Evolutionary conservation across 2,329 filamentous ascomycete genomes (phyloP).

Genomic region (Diaporthe longicolla): DNA sequence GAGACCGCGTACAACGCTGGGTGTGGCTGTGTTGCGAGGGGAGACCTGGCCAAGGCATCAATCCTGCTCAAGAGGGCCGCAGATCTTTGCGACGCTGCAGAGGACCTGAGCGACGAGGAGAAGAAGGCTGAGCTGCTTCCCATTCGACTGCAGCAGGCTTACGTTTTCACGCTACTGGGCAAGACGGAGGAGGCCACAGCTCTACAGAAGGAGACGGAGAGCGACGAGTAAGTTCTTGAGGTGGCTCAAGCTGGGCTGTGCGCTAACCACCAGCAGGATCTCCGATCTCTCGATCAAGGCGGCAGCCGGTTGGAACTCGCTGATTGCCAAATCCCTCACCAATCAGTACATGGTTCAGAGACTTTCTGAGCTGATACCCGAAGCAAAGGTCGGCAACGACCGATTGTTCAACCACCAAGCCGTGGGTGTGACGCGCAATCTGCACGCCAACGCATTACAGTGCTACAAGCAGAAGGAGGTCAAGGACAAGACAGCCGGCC

Average conservation of each 20-base stretch:
- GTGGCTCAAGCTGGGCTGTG: neutral
- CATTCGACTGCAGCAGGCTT: constrained; percentile 83
- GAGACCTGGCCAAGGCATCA: constrained; percentile 74
- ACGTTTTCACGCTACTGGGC: constrained; percentile 77
- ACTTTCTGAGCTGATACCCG: constrained; percentile 68
- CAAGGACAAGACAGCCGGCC: constrained; percentile 60
- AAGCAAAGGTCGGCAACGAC: constrained; percentile 67
- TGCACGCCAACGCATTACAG: constrained; percentile 74
- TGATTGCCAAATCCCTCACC: constrained; percentile 57
- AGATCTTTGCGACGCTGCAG: constrained; percentile 79
- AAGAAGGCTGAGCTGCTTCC: constrained; percentile 81
- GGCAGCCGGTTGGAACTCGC: constrained; percentile 76
- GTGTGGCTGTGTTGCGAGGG: constrained; percentile 79
- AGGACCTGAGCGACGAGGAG: constrained; percentile 81
- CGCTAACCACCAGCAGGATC: constrained; percentile 64
- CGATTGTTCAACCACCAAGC: constrained; percentile 81
- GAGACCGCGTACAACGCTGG: constrained; percentile 87
- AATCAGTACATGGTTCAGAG: constrained; percentile 81
- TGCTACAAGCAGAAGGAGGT: constrained; percentile 78
- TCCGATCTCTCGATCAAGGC: constrained; percentile 76
- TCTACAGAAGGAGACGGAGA: constrained; percentile 73
- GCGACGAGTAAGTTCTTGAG: constrained; percentile 67
- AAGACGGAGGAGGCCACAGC: constrained; percentile 75
- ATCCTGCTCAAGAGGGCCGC: constrained; percentile 78
- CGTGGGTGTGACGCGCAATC: constrained; percentile 73